These are phyloP conservation scores for Trifolium pratense DNA, from an alignment of 306 rosid species.

Conservation along the genomic window DNA sequence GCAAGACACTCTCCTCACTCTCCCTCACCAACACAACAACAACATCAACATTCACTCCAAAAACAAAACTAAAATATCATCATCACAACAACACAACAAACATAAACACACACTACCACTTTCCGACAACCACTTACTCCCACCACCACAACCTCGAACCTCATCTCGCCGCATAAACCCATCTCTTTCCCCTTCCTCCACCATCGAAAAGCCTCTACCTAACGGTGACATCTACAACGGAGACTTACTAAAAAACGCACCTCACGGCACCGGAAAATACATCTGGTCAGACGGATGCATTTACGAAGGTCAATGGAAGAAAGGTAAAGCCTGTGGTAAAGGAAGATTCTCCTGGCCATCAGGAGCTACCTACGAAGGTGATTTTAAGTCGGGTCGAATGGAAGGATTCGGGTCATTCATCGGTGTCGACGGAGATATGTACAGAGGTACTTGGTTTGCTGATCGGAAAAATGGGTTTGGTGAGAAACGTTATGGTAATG, in stretches of 20 bases:
- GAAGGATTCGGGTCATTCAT: conserved; percentile 53
- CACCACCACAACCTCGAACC: conserved; percentile 31
- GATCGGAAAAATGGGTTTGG: conserved; percentile 53
- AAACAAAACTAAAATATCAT: too few relatives aligned
- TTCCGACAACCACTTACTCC: conserved; percentile 29
- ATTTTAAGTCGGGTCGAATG: conserved; percentile 55
- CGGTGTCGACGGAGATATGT: conserved; percentile 52
- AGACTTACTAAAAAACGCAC: conserved; percentile 43
- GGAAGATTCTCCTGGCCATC: conserved; percentile 66
- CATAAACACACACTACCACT: conserved; percentile 2
- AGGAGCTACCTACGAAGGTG: conserved; percentile 58
- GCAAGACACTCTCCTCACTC: conserved; percentile 53
- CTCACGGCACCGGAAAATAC: conserved; percentile 61
- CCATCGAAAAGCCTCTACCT: conserved; percentile 38
- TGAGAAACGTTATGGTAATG: conserved; percentile 52
- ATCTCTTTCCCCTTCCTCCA: conserved; percentile 1
- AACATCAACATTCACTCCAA: conserved; percentile 29
- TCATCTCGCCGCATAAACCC: conserved; percentile 45
- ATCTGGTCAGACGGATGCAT: conserved; percentile 65
- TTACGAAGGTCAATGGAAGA: conserved; percentile 59
- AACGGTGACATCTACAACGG: conserved; percentile 63
- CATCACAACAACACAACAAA: too few relatives aligned
- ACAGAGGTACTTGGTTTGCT: conserved; percentile 48
- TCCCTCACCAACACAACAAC: conserved; percentile 43
- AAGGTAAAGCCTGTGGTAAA: conserved; percentile 51